These are phyloP conservation scores for Trichoderma pleuroti DNA, from an alignment of 2,329 filamentous ascomycete species.

Conservation along the genomic window DNA sequence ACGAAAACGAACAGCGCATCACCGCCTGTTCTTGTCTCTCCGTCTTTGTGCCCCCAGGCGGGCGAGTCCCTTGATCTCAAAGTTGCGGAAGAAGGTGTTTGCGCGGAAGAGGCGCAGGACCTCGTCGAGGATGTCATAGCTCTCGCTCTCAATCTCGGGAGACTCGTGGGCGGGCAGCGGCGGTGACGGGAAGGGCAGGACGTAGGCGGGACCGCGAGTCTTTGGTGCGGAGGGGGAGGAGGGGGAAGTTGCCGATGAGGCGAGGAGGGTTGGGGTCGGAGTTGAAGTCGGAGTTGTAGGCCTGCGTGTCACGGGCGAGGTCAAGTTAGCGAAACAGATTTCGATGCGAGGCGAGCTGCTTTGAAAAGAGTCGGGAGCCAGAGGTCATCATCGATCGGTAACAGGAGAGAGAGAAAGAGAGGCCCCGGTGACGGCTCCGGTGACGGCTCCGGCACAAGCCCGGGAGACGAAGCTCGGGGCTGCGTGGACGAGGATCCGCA, in stretches of 20 bases:
- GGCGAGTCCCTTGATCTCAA: conserved; percentile 95
- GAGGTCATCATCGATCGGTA: background rate
- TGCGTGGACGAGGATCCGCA: conserved; percentile 2
- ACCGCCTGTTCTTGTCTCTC: too few species aligned
- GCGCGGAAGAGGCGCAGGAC: conserved; percentile 89
- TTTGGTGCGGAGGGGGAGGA: conserved; percentile 93
- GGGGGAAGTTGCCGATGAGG: conserved; percentile 82
- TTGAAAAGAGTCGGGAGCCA: background rate
- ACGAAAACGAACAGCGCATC: too few species aligned
- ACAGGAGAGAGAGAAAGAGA: background rate
- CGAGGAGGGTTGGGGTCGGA: conserved; percentile 64
- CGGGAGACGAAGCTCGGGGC: background rate
- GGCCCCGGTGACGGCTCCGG: background rate
- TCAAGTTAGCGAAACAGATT: conserved; percentile 22
- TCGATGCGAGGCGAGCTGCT: background rate
- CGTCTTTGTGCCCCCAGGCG: too few species aligned
- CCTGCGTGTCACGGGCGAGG: conserved; percentile 48
- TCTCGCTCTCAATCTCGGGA: conserved; percentile 81
- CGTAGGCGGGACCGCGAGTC: conserved; percentile 91
- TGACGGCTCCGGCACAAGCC: background rate
- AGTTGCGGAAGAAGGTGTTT: conserved; percentile 99
- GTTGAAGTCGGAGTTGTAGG: conserved; percentile 98
- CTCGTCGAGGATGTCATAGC: conserved; percentile 96
- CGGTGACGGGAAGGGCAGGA: conserved; percentile 60
- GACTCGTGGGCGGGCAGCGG: conserved; percentile 58